Conservation (phyloP, 2,329 filamentous ascomycete genomes). For the Didymella segeticola region DNA sequence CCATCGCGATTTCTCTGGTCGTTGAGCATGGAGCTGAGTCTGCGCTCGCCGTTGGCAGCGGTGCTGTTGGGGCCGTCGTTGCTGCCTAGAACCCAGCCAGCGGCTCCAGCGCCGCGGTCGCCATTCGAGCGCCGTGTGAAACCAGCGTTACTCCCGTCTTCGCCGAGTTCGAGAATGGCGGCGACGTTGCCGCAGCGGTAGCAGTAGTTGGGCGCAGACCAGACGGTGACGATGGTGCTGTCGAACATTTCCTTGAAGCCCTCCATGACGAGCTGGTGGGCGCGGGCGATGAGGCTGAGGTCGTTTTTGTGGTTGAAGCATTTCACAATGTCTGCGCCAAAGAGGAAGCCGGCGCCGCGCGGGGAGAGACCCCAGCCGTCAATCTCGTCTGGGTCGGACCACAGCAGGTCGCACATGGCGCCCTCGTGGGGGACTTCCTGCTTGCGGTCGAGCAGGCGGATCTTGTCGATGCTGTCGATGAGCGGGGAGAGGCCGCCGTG, state of each 20-base stretch:
- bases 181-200: constrained; percentile 69
- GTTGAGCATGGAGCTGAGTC: constrained; percentile 49
- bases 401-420: constrained; percentile 97
- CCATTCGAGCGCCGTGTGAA: constrained; percentile 67
- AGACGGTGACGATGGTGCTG: constrained; percentile 95
- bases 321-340: constrained; percentile 94
- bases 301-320: constrained; percentile 94
- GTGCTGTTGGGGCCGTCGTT: constrained; percentile 48
- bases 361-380: constrained; percentile 96
- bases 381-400: constrained; percentile 98
- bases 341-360: constrained; percentile 92
- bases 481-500: constrained; percentile 92
- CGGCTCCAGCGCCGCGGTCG: constrained; percentile 60
- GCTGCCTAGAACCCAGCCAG: constrained; percentile 45
- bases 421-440: constrained; percentile 98
- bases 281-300: constrained; percentile 87
- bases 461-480: constrained; percentile 94
- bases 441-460: constrained; percentile 87
- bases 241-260: constrained; percentile 98
- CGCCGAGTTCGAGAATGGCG: constrained; percentile 88
- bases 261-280: constrained; percentile 98
- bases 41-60: constrained; percentile 42
- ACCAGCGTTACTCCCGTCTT: constrained; percentile 69
- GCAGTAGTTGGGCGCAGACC: constrained; percentile 78
- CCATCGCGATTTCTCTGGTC: constrained; percentile 59